phyloP scores from a whole-genome alignment of 140 eudicot species.

The Flaveria floridana region DNA sequence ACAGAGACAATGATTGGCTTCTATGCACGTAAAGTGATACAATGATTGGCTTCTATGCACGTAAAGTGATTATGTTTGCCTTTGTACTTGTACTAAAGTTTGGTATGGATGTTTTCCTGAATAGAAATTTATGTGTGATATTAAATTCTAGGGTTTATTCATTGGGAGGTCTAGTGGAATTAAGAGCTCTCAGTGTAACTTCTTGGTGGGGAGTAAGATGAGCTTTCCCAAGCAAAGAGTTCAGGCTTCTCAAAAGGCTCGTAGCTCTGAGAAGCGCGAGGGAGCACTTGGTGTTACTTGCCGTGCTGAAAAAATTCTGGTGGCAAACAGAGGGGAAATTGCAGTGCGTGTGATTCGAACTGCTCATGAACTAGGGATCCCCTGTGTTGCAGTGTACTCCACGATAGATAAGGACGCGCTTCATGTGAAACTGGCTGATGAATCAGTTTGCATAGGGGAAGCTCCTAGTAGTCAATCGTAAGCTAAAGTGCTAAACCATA shows the following conservation, averaged over 20 bases:
- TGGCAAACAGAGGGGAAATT: constrained; percentile 96
- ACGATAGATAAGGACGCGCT: constrained; percentile 96
- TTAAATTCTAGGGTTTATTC: constrained; percentile 55
- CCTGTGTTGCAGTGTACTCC: constrained; percentile 95
- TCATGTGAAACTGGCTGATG: constrained; percentile 93
- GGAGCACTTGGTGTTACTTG: constrained; percentile 68
- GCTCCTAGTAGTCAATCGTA: constrained; percentile 98
- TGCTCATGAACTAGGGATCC: constrained; percentile 94
- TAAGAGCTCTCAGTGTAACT: constrained; percentile 69
- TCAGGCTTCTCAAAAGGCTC: constrained; percentile 44
- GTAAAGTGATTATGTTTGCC: constrained; percentile 17
- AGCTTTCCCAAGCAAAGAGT: constrained; percentile 58
- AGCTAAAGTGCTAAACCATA: constrained; percentile 30
- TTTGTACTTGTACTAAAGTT: background rate
- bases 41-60: background rate
- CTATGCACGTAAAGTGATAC: background rate
- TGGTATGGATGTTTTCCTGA: constrained; percentile 10
- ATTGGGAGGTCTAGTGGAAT: constrained; percentile 52
- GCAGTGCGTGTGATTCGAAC: constrained; percentile 95
- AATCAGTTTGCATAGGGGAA: constrained; percentile 94
- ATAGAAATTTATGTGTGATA: constrained; percentile 7
- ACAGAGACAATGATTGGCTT: background rate
- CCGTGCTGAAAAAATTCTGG: constrained; percentile 68
- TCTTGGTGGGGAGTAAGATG: constrained; percentile 60
- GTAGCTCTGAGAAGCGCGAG: constrained; percentile 46